These are phyloP conservation scores for Stachybotrys echinatus DNA, from an alignment of 2,329 filamentous ascomycete species.

Conservation along the genomic window DNA sequence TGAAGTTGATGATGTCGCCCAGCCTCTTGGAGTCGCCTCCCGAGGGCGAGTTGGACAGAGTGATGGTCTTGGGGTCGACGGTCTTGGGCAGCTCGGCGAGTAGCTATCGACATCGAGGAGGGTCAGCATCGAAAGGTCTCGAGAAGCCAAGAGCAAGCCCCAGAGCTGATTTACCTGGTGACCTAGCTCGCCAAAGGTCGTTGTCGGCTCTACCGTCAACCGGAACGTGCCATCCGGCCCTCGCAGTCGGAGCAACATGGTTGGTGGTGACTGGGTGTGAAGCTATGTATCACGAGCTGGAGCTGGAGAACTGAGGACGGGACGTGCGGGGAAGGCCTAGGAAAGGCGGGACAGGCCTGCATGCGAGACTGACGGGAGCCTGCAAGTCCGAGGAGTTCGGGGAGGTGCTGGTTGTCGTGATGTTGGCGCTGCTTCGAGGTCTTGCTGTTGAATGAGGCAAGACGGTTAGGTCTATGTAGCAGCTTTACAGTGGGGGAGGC, in stretches of 20 bases:
- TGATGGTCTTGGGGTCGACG: conserved; percentile 55
- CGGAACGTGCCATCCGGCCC: conserved; percentile 92
- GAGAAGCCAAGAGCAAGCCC: neutral
- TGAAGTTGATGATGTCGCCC: conserved; percentile 50
- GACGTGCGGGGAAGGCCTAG: neutral
- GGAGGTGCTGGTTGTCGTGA: no score
- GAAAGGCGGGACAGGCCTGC: neutral
- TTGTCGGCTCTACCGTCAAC: conserved; percentile 67
- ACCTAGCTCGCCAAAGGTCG: conserved; percentile 64
- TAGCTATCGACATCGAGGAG: conserved; percentile 34
- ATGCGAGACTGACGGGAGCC: neutral
- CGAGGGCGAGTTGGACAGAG: conserved; percentile 56
- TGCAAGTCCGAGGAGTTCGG: neutral
- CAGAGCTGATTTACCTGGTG: conserved; percentile 34
- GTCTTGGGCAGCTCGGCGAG: conserved; percentile 53
- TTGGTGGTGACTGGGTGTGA: conserved; percentile 15
- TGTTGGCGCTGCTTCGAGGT: no score
- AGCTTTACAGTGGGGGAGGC: neutral
- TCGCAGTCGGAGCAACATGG: conserved; percentile 80
- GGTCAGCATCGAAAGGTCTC: neutral
- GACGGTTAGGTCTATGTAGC: no score
- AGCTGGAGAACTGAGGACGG: neutral
- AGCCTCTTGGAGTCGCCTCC: conserved; percentile 54
- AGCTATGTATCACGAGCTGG: no score
- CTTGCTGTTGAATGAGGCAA: no score